phyloP scores from a whole-genome alignment of 768 basidiomycete species.

The Pluteus cervinus region DNA sequence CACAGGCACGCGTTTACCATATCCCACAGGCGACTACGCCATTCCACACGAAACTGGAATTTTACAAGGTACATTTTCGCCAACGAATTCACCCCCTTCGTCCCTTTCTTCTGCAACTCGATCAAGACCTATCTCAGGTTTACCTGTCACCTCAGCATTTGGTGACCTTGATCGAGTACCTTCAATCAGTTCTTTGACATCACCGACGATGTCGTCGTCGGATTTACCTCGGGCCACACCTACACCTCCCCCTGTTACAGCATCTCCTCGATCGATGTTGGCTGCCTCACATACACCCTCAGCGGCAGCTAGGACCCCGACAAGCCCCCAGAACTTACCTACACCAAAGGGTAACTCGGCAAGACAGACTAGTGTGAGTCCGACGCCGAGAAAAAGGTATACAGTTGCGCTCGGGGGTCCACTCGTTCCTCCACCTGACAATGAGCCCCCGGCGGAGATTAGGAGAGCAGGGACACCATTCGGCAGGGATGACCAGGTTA shows the following conservation, averaged over 20 bases:
- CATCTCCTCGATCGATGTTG: no score
- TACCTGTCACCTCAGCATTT: slow-evolving; percentile 26
- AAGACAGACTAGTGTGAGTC: slow-evolving; percentile 53
- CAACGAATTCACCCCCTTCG: slow-evolving; percentile 40
- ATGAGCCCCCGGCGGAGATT: slow-evolving; percentile 6
- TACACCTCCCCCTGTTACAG: no score
- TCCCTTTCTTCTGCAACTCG: slow-evolving; percentile 48
- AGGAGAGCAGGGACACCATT: background rate
- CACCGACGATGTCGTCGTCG: slow-evolving; percentile 13
- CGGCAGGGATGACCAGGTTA: background rate
- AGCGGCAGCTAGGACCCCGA: no score
- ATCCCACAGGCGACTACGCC: slow-evolving; percentile 80
- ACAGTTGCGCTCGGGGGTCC: slow-evolving; percentile 81
- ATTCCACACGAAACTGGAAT: slow-evolving; percentile 51
- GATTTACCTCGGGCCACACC: no score
- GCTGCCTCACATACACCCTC: no score
- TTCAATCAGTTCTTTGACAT: no score
- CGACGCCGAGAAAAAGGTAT: slow-evolving; percentile 79
- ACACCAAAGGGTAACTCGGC: no score
- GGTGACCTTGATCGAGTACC: no score
- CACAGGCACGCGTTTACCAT: slow-evolving; percentile 59
- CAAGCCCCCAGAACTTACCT: no score
- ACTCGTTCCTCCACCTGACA: slow-evolving; percentile 39
- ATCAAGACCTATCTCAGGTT: slow-evolving; percentile 43
- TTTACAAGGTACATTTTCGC: slow-evolving; percentile 36